Base-by-base conservation (phyloP, 1,139 yeast species). In the Groenewaldozyma sp. region DNA sequence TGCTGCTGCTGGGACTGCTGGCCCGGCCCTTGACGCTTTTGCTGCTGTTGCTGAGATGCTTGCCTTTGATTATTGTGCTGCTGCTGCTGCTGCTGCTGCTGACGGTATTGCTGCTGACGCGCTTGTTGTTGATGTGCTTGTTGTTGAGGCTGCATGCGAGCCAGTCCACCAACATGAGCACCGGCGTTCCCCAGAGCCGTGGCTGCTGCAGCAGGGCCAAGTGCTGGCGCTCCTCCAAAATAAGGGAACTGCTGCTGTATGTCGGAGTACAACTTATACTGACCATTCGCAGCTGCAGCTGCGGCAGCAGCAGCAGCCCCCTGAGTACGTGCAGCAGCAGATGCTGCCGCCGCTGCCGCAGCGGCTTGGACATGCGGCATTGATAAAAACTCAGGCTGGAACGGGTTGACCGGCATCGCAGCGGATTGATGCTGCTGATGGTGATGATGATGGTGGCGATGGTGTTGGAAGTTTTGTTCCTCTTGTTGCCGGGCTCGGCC, bases 321-420 rank as follows among this genome's bases (percentile, higher is more conserved):
- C 19, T 27, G 38, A 11, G 34, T 16, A 28, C 27, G 31, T 6
- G 34, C 37, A 18, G 40, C 34, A 4, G 33, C 36, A 20, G 26
- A 29, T 24, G 35, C 28, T n/a, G 35, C 29, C 22, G 39, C 31
- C 7, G 37, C 34, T 11, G 37, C 40, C 11, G 37, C 40, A 20
- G 36, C 36, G 10, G 33, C 33, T 29, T 29, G 33, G 22, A 29
- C 33, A 7, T 29, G 65, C 65, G 48, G 79, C 79, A 67, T 80
- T 10, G 21, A 11, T 18, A 29, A 18, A 16, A 29, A 29, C 20
- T 29, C 33, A 14, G 14, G 33, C 20, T 14, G 20, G 18, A 29
- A 29, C 19, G 33, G 26, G 11, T 22, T 14, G 14, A 17, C 11
- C 11, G 31, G 11, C 31, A 6, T 5, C 14, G 82, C 82, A 59